phyloP scores from a whole-genome alignment of 1,284 basidiomycete genomes.

The Mycosarcoma mackinlayi region DNA sequence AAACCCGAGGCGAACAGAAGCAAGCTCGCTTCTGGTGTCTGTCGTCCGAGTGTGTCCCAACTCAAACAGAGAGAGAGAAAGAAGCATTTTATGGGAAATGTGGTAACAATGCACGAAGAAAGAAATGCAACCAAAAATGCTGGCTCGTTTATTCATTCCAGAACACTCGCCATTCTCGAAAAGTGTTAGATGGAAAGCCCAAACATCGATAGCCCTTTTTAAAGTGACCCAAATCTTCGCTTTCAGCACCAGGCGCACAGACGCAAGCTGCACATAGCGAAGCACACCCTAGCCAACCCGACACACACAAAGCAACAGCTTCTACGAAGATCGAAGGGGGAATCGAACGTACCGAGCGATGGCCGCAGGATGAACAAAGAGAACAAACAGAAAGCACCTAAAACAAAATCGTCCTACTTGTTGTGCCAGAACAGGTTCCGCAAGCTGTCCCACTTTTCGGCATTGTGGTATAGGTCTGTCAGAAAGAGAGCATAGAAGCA shows the following conservation, averaged over 20 bases:
- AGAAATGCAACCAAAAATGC: neutral
- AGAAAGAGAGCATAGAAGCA: neutral
- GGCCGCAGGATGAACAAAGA: neutral
- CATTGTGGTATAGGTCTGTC: constrained; percentile 66
- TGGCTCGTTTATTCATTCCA: neutral
- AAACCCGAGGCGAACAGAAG: no score
- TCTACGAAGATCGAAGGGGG: neutral
- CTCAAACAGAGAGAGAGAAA: no score
- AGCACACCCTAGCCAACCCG: no score
- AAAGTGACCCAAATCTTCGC: no score
- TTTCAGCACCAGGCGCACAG: no score
- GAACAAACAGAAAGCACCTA: neutral
- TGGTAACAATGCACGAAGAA: neutral
- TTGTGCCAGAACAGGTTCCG: constrained; percentile 68
- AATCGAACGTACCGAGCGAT: neutral
- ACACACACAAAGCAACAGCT: neutral
- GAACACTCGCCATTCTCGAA: no score
- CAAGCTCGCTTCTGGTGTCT: neutral
- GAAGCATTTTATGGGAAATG: no score
- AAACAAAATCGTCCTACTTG: constrained; percentile 39
- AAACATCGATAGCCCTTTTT: neutral
- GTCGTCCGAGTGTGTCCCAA: neutral
- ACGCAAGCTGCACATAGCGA: no score
- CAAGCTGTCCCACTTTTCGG: constrained; percentile 66
- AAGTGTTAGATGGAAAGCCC: neutral